These are phyloP conservation scores for Xylaria telfairii DNA, from an alignment of 495 filamentous ascomycete species.

Conservation along the genomic window DNA sequence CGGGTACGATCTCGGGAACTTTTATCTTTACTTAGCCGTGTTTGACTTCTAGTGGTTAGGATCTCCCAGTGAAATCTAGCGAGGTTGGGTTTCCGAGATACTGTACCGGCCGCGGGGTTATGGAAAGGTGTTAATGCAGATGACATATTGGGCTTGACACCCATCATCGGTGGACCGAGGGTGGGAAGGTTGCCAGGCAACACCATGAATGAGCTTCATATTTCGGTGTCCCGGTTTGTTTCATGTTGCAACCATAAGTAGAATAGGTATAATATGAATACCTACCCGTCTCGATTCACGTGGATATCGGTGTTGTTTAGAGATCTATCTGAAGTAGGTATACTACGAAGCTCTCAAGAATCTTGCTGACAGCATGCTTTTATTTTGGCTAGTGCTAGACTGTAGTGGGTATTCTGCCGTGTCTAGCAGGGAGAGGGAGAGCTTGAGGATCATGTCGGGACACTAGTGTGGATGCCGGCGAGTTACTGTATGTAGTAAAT, in stretches of 20 bases:
- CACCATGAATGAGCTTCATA: neutral
- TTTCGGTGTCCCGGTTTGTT: neutral
- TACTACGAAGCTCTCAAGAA: neutral
- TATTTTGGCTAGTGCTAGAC: neutral
- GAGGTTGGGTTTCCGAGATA: neutral
- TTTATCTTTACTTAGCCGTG: neutral
- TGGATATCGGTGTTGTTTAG: neutral
- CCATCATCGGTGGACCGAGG: neutral
- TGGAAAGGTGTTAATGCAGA: neutral
- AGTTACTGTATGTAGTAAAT: neutral
- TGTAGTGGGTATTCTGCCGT: neutral
- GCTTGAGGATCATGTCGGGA: neutral
- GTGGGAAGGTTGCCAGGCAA: no score
- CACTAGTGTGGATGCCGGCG: neutral
- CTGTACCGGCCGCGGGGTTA: neutral
- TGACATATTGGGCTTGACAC: neutral
- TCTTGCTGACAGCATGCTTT: neutral
- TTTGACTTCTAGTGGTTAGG: neutral
- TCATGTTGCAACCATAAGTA: neutral
- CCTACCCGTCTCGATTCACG: neutral
- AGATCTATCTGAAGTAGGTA: neutral
- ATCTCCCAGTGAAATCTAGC: neutral
- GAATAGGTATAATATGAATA: neutral
- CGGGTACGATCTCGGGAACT: neutral
- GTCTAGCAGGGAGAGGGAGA: conserved; percentile 16